phyloP scores from a whole-genome alignment of 768 basidiomycete genomes.

The Hygrocybe punicea region DNA sequence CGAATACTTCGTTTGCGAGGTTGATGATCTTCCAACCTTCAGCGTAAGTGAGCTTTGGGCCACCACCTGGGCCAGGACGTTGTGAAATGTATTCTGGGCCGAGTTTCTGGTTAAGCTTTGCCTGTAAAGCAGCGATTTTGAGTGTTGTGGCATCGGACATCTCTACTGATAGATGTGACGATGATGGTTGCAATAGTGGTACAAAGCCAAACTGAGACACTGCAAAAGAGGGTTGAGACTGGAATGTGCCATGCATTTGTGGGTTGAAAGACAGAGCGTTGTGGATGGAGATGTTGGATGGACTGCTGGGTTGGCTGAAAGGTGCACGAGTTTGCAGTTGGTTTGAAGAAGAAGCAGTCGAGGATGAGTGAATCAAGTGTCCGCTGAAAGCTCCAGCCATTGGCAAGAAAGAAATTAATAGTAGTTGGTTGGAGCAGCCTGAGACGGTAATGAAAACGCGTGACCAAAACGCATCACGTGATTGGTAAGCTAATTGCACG shows the following conservation, averaged over 20 bases:
- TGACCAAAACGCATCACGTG: too few species aligned
- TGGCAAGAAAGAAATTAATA: background rate
- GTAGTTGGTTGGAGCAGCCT: too few species aligned
- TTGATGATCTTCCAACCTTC: slow-evolving; percentile 99
- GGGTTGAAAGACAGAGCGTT: slow-evolving; percentile 63
- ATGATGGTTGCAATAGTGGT: slow-evolving; percentile 45
- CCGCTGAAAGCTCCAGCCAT: slow-evolving; percentile 64
- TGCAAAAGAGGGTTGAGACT: too few species aligned
- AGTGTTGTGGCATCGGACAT: slow-evolving; percentile 20
- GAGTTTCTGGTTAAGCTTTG: slow-evolving; percentile 79
- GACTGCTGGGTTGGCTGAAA: slow-evolving; percentile 10
- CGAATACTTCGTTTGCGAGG: slow-evolving; percentile 96
- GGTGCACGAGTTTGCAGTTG: slow-evolving; percentile 1
- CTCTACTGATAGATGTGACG: slow-evolving; percentile 22
- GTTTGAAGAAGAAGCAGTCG: slow-evolving; percentile 21
- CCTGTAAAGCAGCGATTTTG: slow-evolving; percentile 71
- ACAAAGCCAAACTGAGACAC: too few species aligned
- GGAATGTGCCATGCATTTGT: slow-evolving; percentile 25
- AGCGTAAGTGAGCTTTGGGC: slow-evolving; percentile 85
- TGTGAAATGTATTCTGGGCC: slow-evolving; percentile 93
- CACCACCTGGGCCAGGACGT: slow-evolving; percentile 83
- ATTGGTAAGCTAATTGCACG: too few species aligned
- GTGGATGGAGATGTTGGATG: slow-evolving; percentile 40
- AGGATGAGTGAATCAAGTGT: slow-evolving; percentile 52
- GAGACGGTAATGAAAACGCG: too few species aligned